Percentiles rank a stretch among this genome's conserved stretches.
Conservation (phyloP, 2,329 filamentous ascomycete genomes). For the Helotiales sp. region DNA sequence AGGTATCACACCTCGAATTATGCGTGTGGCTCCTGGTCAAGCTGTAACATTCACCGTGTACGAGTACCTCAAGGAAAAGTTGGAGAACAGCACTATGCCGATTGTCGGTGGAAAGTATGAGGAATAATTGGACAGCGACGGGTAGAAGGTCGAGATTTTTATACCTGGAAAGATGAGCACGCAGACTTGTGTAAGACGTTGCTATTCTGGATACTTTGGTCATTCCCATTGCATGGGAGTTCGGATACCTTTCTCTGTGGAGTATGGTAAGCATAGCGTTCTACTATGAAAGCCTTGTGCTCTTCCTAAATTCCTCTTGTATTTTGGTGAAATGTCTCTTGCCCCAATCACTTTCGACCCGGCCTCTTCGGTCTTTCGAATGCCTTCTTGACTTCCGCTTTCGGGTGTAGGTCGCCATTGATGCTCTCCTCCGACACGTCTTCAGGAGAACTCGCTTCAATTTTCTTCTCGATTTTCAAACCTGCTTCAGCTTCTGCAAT, state of each 20-base stretch:
- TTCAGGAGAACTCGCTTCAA: constrained; percentile 64
- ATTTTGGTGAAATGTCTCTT: background rate
- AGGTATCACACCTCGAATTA: constrained; percentile 95
- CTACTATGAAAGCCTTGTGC: constrained; percentile 3
- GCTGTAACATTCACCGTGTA: constrained; percentile 77
- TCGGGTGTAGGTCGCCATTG: constrained; percentile 66
- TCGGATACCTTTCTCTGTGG: background rate
- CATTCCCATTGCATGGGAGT: background rate
- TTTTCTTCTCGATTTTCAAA: constrained; percentile 67
- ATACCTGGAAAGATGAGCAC: background rate
- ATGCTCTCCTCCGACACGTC: constrained; percentile 71
- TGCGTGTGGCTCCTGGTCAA: constrained; percentile 96
- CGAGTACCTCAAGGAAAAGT: constrained; percentile 71
- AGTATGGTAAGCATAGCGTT: constrained; percentile 24
- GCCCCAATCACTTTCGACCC: constrained; percentile 43
- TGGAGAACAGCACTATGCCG: constrained; percentile 63
- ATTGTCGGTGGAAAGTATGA: constrained; percentile 65
- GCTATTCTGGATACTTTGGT: background rate
- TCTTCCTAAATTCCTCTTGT: background rate
- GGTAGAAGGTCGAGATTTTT: background rate
- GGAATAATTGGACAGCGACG: constrained; percentile 49
- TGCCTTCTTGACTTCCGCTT: constrained; percentile 62
- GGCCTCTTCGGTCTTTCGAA: constrained; percentile 81
- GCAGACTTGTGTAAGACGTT: background rate
- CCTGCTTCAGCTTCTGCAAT: constrained; percentile 66